Percentiles rank a stretch among this genome's conserved stretches.
phyloP scores from a whole-genome alignment of 1,284 basidiomycete species.

The Kwoniella shivajii region DNA sequence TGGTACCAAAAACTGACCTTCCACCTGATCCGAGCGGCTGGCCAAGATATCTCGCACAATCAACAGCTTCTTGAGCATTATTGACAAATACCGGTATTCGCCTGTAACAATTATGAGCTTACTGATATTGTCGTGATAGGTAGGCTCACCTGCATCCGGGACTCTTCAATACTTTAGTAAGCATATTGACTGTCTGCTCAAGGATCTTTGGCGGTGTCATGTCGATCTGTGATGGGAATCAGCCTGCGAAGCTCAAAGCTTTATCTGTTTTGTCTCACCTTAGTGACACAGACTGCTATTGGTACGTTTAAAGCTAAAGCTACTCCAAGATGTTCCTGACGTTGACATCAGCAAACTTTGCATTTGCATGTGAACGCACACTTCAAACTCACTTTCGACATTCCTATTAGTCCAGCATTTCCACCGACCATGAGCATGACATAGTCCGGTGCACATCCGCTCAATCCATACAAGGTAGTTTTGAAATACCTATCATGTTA shows the following conservation, averaged over 20 bases:
- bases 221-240: conserved; percentile 67
- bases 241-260: neutral
- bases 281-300: conserved; percentile 91
- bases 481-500: conserved; percentile 58
- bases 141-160: conserved; percentile 80
- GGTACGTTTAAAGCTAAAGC: conserved; percentile 91
- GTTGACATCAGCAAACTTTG: neutral
- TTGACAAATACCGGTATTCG: conserved; percentile 55
- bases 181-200: conserved; percentile 86
- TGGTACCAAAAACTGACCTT: conserved; percentile 19
- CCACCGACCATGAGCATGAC: conserved; percentile 95
- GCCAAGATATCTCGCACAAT: conserved; percentile 63
- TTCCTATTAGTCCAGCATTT: conserved; percentile 92
- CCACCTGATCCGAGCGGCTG: conserved; percentile 60
- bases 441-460: conserved; percentile 91
- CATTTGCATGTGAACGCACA: neutral
- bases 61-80: conserved; percentile 69
- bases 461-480: conserved; percentile 93
- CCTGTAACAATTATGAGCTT: conserved; percentile 5
- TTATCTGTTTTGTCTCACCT: conserved; percentile 59
- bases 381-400: conserved; percentile 69
- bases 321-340: conserved; percentile 85
- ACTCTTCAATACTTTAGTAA: conserved; percentile 87
- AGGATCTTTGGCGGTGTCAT: conserved; percentile 95
- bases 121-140: neutral